phyloP scores from a whole-genome alignment of 2,329 filamentous ascomycete genomes.

The Pezicula carpinea region DNA sequence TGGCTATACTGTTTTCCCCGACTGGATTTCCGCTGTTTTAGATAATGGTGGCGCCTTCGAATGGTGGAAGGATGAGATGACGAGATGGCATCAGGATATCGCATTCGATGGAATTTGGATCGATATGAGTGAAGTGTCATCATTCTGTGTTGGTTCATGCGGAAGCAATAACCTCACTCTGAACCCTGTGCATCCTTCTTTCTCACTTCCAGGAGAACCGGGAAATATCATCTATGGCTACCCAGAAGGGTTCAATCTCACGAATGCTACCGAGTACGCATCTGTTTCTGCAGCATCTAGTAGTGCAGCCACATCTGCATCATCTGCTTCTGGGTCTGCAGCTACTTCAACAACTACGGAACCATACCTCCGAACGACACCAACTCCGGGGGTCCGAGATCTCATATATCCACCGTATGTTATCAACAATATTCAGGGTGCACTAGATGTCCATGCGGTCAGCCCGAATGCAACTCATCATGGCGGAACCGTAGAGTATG shows the following conservation, averaged over 20 bases:
- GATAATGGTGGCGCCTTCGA: constrained; percentile 58
- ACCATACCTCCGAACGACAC: constrained; percentile 52
- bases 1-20: constrained; percentile 63
- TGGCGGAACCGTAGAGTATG: constrained; percentile 71
- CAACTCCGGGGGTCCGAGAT: constrained; percentile 59
- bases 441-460: constrained; percentile 67
- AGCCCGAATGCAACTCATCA: constrained; percentile 74
- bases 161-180: constrained; percentile 59
- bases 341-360: constrained; percentile 31
- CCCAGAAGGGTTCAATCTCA: constrained; percentile 65
- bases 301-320: constrained; percentile 38
- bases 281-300: constrained; percentile 50
- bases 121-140: constrained; percentile 55
- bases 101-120: constrained; percentile 52
- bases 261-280: constrained; percentile 63
- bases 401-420: constrained; percentile 72
- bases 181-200: constrained; percentile 66
- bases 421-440: constrained; percentile 69
- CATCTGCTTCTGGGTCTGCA: constrained; percentile 28
- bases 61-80: constrained; percentile 66
- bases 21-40: constrained; percentile 60
- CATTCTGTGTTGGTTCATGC: constrained; percentile 68
- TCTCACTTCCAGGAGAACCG: constrained; percentile 59
- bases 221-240: constrained; percentile 56
- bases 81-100: constrained; percentile 47